Evolutionary conservation across 2,329 filamentous ascomycete species (phyloP).

Genomic region (Aspergillus oerlinghausenensis): DNA sequence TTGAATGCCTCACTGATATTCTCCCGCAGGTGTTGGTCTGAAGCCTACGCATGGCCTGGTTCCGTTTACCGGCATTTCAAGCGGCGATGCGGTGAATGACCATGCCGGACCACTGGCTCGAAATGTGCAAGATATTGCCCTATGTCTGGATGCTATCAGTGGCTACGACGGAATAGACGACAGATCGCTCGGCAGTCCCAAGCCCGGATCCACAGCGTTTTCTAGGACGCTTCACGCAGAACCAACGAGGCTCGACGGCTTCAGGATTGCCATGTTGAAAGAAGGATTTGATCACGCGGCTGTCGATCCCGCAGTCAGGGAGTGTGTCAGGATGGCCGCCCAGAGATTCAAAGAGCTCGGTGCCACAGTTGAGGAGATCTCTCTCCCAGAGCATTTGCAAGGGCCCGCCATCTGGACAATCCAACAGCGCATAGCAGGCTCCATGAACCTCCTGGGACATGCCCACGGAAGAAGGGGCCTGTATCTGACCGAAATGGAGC

Average conservation of each 20-base stretch:
- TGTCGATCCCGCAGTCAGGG: constrained; percentile 38
- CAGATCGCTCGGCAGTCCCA: constrained; percentile 31
- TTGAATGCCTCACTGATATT: neutral
- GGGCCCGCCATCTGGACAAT: constrained; percentile 48
- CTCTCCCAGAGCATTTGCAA: constrained; percentile 45
- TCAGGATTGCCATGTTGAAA: constrained; percentile 40
- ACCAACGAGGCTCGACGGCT: constrained; percentile 12
- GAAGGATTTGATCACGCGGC: constrained; percentile 43
- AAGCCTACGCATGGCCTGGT: constrained; percentile 52
- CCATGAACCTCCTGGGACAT: constrained; percentile 40
- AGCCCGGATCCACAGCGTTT: constrained; percentile 20
- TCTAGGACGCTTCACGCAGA: constrained; percentile 6
- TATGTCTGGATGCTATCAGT: constrained; percentile 43
- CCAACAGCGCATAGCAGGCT: constrained; percentile 37
- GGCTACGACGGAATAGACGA: constrained; percentile 50
- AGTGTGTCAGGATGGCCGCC: constrained; percentile 41
- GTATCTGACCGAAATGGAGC: constrained; percentile 49
- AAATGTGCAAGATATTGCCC: constrained; percentile 40
- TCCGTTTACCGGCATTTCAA: constrained; percentile 49
- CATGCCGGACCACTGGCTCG: constrained; percentile 45
- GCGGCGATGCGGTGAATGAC: constrained; percentile 49
- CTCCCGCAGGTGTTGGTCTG: constrained; percentile 35
- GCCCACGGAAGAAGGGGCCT: constrained; percentile 47
- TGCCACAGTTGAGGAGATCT: constrained; percentile 48
- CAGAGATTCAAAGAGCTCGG: constrained; percentile 43